A percentile compares a stretch with the other conserved stretches of the same genome.
These are phyloP conservation scores for Austropuccinia psidii DNA, from an alignment of 1,284 basidiomycete genomes.

Conservation along the genomic window DNA sequence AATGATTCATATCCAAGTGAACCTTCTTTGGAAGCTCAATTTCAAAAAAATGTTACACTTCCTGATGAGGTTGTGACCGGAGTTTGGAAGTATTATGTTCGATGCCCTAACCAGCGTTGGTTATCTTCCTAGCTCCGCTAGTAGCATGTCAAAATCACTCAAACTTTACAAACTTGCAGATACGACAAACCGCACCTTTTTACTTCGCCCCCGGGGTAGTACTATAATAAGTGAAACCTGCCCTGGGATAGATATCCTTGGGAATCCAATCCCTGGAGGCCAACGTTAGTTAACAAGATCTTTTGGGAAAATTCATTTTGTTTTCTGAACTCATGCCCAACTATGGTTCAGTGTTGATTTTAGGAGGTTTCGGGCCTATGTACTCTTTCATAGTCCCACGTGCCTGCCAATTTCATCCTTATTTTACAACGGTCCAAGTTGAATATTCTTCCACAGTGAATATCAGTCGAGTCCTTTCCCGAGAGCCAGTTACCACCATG, in stretches of 20 bases:
- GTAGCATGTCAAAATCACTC: neutral
- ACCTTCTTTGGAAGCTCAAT: neutral
- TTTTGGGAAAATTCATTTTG: neutral
- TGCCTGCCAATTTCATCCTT: conserved; percentile 5
- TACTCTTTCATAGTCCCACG: conserved; percentile 10
- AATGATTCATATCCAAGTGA: neutral
- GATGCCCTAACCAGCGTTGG: conserved; percentile 1
- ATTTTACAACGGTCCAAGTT: conserved; percentile 2
- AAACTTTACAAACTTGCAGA: neutral
- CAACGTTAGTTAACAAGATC: conserved; percentile 1
- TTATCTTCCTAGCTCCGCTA: neutral
- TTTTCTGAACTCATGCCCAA: neutral
- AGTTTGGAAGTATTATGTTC: conserved; percentile 5
- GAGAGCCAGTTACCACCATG: neutral
- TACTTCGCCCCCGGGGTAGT: neutral
- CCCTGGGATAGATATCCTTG: neutral
- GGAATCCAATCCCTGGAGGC: neutral
- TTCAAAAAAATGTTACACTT: neutral
- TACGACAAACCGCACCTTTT: neutral
- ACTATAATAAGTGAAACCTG: conserved; percentile 5
- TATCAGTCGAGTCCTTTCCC: neutral
- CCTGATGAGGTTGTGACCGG: neutral
- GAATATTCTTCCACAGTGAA: neutral
- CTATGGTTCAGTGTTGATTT: neutral
- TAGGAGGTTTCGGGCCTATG: conserved; percentile 12